These are phyloP conservation scores for Nicotiana paniculata DNA, from an alignment of 257 asterid species.

Conservation along the genomic window DNA sequence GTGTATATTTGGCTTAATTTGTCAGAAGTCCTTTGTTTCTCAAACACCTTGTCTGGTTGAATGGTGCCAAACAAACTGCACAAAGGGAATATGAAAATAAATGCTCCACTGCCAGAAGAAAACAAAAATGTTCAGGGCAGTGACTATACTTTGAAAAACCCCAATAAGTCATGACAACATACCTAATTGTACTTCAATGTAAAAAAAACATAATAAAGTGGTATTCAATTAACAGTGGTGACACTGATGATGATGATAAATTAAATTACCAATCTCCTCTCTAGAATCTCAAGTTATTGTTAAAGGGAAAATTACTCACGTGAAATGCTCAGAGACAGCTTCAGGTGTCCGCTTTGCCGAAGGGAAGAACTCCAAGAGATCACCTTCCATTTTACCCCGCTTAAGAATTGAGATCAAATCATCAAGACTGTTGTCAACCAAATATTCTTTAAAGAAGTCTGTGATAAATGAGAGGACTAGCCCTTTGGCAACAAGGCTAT, in stretches of 20 bases:
- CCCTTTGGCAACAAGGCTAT: constrained; percentile 95
- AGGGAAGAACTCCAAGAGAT: constrained; percentile 84
- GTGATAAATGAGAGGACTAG: constrained; percentile 87
- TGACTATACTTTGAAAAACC: not conserved
- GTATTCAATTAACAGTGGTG: not conserved
- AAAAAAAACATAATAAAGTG: not conserved
- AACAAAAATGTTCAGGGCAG: not conserved
- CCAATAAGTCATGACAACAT: not conserved
- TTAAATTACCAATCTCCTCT: not conserved
- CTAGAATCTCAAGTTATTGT: not conserved
- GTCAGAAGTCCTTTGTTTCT: not conserved
- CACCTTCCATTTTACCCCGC: constrained; percentile 90
- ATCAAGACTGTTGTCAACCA: constrained; percentile 93
- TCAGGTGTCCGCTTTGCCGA: constrained; percentile 81
- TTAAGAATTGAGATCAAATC: constrained; percentile 84
- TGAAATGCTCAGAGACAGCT: constrained; percentile 88
- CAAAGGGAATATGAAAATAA: not conserved
- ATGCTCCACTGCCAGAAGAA: not conserved
- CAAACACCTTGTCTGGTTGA: not conserved
- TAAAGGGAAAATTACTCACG: constrained; percentile 41
- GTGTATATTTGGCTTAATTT: not conserved
- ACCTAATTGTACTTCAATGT: not conserved
- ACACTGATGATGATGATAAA: too few species aligned
- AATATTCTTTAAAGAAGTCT: constrained; percentile 90
- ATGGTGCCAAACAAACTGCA: not conserved